Evolutionary conservation across 768 basidiomycete species (phyloP), one percentile per base, ranked within the genome.

Genomic region (Tulasnella sp.): DNA sequence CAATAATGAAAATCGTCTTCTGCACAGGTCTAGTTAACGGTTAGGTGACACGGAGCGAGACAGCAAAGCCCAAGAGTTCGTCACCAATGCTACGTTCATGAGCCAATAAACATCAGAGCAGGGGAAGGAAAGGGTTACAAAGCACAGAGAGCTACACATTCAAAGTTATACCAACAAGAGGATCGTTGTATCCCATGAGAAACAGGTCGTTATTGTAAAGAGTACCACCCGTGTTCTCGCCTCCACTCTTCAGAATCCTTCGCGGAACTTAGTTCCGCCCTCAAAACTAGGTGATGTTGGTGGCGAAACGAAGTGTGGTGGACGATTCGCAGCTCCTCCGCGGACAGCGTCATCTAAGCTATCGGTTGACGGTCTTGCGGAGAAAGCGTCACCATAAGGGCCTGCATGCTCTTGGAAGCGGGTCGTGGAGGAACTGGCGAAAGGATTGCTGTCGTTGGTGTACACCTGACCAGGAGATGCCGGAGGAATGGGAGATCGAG

Each of bases 391-490:
- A n/a, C 59, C 59, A 34, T 70, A 70, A 2, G 69, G 69, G 7
- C 69, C 69, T 59, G 47, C 41, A n/a, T 26, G 32, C 1, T 67
- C 67, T 16, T 11, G 67, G 39, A 67, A 44, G 19, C 67, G 39
- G 16, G 29, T 3, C 29, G 47, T 37, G 5, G 39, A 37, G 34
- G 69, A n/a, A 29, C 36, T 34, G 12, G 29, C 34, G 37, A 70
- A 70, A 26, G 69, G 69, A 70, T 70, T 70, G 69, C 42, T 52
- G 44, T 70, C 69, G 36, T 70, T 70, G 40, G 59, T 26, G 26
- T 70, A 70, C 37, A 70, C 32, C 6, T 34, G 22, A 32, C 47
- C 52, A 34, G 41, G 69, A 26, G 41, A 36, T 59, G 69, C 47
- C 16, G 36, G 39, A 32, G 42, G 36, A 19, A 32, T 19, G 17